Base-by-base conservation (phyloP, 2,329 filamentous ascomycete genomes). In the Bipolaris bicolor region DNA sequence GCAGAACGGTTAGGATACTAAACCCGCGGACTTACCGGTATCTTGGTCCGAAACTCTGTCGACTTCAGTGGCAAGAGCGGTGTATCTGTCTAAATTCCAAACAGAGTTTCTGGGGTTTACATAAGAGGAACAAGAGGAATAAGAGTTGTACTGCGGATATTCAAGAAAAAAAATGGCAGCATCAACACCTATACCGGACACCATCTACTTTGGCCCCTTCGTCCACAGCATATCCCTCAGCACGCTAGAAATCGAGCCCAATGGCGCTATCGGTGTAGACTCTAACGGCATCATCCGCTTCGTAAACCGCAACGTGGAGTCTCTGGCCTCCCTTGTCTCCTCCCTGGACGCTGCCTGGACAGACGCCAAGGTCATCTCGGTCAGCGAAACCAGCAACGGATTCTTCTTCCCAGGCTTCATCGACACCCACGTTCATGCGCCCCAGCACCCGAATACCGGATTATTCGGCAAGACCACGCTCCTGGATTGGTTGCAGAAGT, bases 391-490 rank as follows among this genome's bases (percentile, higher is more conserved):
- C 7, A 83, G 83, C 7, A 83, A 83, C 10, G 84, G 90, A 52
- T 94, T 94, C 79, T 92, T 91, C 80, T 94, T 95, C 67, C 91
- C 91, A 0, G 91, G 91, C 5, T 92, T 94, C 71, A 87, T 95
- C 58, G 94, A 99, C 76, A 97, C 95, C 0, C 95, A 99, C 75
- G 90, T 97, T 56, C 95, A 99, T 75, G 95, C 95, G 7, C 86
- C 93, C 0, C 95, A 99, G 79, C 97, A 97, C 70, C 92, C 94
- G 56, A 99, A 99, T 72, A 86, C 87, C 1, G 95, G 95, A 57
- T 89, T 99, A 62, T 98, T 98, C 73, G 95, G 95, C 70, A 95
- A 93, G 64, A 89, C 91, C 0, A 97, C 94, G 0, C 87, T 99
- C 31, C 85, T 99, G 13, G 90, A 95, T 78, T 99, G 95, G 95